phyloP scores from a whole-genome alignment of 1,284 basidiomycete species.

The Papiliotrema flavescens region DNA sequence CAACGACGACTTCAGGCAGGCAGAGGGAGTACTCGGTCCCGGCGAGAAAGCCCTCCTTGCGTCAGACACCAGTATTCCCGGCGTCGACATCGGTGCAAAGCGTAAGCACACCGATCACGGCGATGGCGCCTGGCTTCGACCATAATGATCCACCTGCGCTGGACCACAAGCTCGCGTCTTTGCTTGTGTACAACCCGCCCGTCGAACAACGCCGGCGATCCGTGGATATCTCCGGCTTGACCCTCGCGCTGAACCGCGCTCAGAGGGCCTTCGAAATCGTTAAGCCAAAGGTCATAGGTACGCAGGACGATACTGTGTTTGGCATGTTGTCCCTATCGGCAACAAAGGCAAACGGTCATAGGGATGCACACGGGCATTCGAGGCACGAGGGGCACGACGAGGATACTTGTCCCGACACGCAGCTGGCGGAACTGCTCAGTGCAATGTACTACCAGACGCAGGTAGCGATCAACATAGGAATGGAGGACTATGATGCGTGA shows the following conservation, averaged over 20 bases:
- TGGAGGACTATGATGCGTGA: conserved; percentile 46
- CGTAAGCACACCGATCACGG: background rate
- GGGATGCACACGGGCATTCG: too few species aligned
- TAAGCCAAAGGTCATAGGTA: background rate
- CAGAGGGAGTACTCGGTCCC: background rate
- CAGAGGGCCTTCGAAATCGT: conserved; percentile 15
- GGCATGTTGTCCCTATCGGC: background rate
- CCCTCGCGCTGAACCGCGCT: conserved; percentile 64
- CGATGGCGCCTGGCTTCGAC: background rate
- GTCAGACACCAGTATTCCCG: background rate
- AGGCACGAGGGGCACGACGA: conserved; percentile 27
- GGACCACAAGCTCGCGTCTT: conserved; percentile 1
- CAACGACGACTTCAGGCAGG: background rate
- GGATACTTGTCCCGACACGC: conserved; percentile 54
- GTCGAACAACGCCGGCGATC: conserved; percentile 57
- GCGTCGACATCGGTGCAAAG: background rate
- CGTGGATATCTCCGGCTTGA: conserved; percentile 78
- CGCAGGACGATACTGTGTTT: background rate
- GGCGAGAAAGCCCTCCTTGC: background rate
- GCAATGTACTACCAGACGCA: conserved; percentile 77
- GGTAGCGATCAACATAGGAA: conserved; percentile 60
- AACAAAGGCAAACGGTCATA: background rate
- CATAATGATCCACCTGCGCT: background rate
- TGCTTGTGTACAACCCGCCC: conserved; percentile 11
- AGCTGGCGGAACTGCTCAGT: conserved; percentile 70